phyloP scores from a whole-genome alignment of 495 filamentous ascomycete genomes.

The Xeromyces bisporus region DNA sequence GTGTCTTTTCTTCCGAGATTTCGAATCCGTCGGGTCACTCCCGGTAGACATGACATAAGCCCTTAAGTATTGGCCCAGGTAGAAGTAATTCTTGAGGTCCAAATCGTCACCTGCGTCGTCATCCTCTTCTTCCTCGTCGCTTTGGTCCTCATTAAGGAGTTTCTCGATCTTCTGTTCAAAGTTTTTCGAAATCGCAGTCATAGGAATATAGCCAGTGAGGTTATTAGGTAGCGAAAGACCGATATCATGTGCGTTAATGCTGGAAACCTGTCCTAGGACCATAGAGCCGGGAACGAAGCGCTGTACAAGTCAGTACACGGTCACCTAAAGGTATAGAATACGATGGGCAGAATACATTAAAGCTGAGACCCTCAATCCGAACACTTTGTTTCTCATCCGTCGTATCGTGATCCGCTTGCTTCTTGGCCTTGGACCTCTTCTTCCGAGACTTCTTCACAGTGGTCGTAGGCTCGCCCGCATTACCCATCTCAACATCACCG shows the following conservation, averaged over 20 bases:
- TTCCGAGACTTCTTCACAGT: conserved; percentile 35
- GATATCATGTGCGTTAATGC: conserved; percentile 64
- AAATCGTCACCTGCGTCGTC: conserved; percentile 42
- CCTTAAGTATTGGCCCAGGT: conserved; percentile 75
- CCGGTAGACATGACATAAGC: conserved; percentile 64
- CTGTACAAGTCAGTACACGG: conserved; percentile 33
- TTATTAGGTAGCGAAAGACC: conserved; percentile 79
- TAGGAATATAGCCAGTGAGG: conserved; percentile 70
- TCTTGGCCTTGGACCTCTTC: conserved; percentile 33
- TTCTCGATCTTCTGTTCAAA: conserved; percentile 51
- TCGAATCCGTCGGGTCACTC: conserved; percentile 33
- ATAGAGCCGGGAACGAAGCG: conserved; percentile 67
- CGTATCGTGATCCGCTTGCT: conserved; percentile 25
- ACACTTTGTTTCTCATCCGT: conserved; percentile 37
- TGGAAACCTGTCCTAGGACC: conserved; percentile 70
- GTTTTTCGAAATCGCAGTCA: conserved; percentile 72
- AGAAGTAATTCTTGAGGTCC: conserved; percentile 56
- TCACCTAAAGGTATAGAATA: not conserved
- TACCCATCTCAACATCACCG: conserved; percentile 35
- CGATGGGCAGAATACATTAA: conserved; percentile 44
- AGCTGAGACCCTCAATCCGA: conserved; percentile 73
- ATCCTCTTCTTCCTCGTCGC: conserved; percentile 33
- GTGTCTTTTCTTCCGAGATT: conserved; percentile 51
- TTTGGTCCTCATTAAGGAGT: conserved; percentile 40
- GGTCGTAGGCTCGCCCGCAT: conserved; percentile 16